Evolutionary conservation across 2,329 filamentous ascomycete genomes (phyloP).

Genomic region (Aspergillus sclerotialis): DNA sequence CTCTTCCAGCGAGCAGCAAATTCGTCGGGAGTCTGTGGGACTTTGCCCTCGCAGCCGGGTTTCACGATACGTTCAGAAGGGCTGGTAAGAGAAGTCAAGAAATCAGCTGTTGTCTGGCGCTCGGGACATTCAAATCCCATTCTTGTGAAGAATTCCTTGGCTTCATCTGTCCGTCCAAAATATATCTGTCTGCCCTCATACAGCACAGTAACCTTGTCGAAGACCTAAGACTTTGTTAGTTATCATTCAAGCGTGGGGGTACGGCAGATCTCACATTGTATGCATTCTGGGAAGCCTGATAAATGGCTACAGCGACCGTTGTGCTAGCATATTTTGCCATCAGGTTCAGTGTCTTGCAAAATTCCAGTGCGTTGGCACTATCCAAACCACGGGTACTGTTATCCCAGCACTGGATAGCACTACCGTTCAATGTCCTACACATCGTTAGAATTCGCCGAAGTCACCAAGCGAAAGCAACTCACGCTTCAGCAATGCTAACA

Average conservation of each 20-base stretch:
- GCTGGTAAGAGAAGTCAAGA: constrained; percentile 64
- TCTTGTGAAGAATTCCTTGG: constrained; percentile 59
- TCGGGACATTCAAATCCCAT: constrained; percentile 64
- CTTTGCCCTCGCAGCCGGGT: constrained; percentile 54
- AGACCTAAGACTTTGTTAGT: no score
- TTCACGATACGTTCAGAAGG: constrained; percentile 52
- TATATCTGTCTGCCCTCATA: constrained; percentile 74
- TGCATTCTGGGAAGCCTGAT: constrained; percentile 43
- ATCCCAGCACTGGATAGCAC: constrained; percentile 43
- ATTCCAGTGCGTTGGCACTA: constrained; percentile 51
- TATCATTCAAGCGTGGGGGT: no score
- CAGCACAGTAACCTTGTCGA: constrained; percentile 66
- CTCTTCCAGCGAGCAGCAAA: constrained; percentile 55
- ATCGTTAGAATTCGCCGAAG: no score
- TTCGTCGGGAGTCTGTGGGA: constrained; percentile 64
- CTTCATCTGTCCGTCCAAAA: constrained; percentile 58
- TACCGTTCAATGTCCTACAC: constrained; percentile 41
- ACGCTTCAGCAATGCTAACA: constrained; percentile 54
- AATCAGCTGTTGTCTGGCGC: constrained; percentile 65
- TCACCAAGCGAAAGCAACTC: no score
- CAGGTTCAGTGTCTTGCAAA: constrained; percentile 46
- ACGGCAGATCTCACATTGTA: no score
- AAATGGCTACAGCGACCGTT: constrained; percentile 51
- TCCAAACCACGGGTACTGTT: constrained; percentile 47
- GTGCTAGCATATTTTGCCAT: constrained; percentile 44